Evolutionary conservation across 768 basidiomycete species (phyloP).

Genomic region (Amyloporia xantha): DNA sequence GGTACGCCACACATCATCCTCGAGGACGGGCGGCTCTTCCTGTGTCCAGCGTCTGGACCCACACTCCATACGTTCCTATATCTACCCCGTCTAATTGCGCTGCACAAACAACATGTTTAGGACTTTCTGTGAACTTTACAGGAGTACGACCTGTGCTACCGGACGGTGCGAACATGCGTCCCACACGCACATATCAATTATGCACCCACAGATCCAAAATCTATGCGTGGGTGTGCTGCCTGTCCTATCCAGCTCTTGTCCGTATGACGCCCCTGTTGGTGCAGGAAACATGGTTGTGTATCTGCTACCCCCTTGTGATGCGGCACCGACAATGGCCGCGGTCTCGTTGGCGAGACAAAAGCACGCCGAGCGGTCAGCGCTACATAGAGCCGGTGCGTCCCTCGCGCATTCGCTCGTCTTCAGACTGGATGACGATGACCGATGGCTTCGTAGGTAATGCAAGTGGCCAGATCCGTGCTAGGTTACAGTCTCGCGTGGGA

Average conservation of each 20-base stretch:
- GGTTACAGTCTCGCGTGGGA: slow-evolving; percentile 70
- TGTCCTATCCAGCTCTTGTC: background rate
- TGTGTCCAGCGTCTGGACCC: too few relatives aligned
- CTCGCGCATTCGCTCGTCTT: background rate
- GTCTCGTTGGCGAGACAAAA: slow-evolving; percentile 63
- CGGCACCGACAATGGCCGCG: slow-evolving; percentile 73
- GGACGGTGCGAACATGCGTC: slow-evolving; percentile 54
- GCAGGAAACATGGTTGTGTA: slow-evolving; percentile 68
- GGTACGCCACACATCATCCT: slow-evolving; percentile 40
- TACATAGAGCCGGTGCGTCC: slow-evolving; percentile 71
- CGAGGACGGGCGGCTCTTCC: too few relatives aligned
- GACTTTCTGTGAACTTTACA: too few relatives aligned
- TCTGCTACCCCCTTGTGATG: slow-evolving; percentile 85
- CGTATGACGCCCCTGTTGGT: slow-evolving; percentile 7
- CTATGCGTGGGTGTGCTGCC: slow-evolving; percentile 50
- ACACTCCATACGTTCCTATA: too few relatives aligned
- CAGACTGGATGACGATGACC: slow-evolving; percentile 40
- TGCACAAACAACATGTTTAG: too few relatives aligned
- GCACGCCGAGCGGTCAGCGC: slow-evolving; percentile 59
- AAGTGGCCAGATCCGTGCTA: slow-evolving; percentile 66
- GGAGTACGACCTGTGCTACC: slow-evolving; percentile 70
- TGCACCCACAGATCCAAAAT: slow-evolving; percentile 54
- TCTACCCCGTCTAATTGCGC: background rate
- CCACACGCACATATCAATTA: slow-evolving; percentile 49
- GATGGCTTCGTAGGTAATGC: slow-evolving; percentile 52